Conservation (phyloP, 257 asterid genomes). For the Nicotiana tomentosiformis region DNA sequence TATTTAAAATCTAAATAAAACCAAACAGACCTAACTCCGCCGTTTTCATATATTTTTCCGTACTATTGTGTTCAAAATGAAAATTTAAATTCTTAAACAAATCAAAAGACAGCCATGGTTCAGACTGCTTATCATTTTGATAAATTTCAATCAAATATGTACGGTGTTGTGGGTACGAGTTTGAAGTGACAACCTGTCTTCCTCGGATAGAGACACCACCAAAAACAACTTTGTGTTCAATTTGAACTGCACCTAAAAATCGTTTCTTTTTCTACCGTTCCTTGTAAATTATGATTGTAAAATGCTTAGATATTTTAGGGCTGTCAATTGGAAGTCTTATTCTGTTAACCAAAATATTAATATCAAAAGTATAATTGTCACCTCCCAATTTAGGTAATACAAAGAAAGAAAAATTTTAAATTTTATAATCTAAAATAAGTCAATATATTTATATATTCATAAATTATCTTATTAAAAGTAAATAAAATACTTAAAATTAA, state of each 20-base stretch:
- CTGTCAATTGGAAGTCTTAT: neutral
- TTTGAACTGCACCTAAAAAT: neutral
- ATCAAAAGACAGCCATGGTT: neutral
- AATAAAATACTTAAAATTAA: too few relatives aligned
- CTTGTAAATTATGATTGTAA: too few relatives aligned
- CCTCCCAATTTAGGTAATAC: too few relatives aligned
- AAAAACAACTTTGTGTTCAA: neutral
- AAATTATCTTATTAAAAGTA: too few relatives aligned
- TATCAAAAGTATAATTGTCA: neutral
- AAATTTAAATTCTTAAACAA: neutral
- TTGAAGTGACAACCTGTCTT: neutral
- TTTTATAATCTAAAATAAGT: too few relatives aligned
- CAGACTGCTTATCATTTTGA: neutral
- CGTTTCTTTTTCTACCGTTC: neutral
- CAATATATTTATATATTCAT: too few relatives aligned
- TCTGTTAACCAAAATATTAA: too few relatives aligned
- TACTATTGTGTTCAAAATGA: neutral
- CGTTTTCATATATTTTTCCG: neutral
- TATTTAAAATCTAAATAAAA: neutral
- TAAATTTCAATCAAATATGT: neutral
- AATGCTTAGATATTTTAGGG: neutral
- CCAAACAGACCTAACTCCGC: neutral
- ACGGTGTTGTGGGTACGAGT: neutral
- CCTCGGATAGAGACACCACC: neutral
- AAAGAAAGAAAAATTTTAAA: too few relatives aligned